Base-by-base conservation (phyloP, 805 yeast genomes). In the Nakazawaea pomicola region DNA sequence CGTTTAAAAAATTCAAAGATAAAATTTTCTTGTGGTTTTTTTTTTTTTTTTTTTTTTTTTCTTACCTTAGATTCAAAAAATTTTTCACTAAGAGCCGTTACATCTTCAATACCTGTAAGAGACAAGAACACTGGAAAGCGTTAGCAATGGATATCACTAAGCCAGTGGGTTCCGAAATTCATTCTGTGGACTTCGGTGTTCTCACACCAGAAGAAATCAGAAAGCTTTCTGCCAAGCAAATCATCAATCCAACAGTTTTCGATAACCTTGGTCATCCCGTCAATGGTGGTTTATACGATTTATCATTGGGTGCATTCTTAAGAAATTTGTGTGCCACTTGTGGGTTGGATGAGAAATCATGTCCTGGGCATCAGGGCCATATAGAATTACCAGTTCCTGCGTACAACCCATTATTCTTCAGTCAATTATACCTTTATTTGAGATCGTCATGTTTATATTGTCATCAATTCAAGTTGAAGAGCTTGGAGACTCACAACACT, bases 301-400 rank as follows among this genome's bases (percentile, higher is more conserved):
- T 91, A 47, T 80, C 96, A n/a, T 67, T 93, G 30, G 99, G 99
- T 50, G 98, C 99, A 0, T 93, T 89, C 56, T 68, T 88, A 47
- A 75, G 82, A 56, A 87, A 91, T 60, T 71, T 85, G 44, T 89
- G 99, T 76, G 74, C 93, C 17, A 91, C 98, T 1, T 93, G 99
- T 75, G 96, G 98, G 15, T 70, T 91, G 47, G 96, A 90, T 59
- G 97, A 91, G 52, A 80, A 83, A 57, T 81, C 78, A 53, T 93
- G 99, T 68, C 97, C 97, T 4, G 99, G 99, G 35, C 99, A 93
- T 62, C 88, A 89, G 62, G 99, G 99, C 46, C 99, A 93, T 62
- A 89, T 93, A 49, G 97, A 91, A 60, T 73, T 93, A 49, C 99
- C 99, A 5, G 82, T 89, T 31, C 95, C 98, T 4, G 95, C 87